These are phyloP conservation scores for Phytophthora chlamydospora DNA, from an alignment of 352 stramenopile species.

Conservation along the genomic window DNA sequence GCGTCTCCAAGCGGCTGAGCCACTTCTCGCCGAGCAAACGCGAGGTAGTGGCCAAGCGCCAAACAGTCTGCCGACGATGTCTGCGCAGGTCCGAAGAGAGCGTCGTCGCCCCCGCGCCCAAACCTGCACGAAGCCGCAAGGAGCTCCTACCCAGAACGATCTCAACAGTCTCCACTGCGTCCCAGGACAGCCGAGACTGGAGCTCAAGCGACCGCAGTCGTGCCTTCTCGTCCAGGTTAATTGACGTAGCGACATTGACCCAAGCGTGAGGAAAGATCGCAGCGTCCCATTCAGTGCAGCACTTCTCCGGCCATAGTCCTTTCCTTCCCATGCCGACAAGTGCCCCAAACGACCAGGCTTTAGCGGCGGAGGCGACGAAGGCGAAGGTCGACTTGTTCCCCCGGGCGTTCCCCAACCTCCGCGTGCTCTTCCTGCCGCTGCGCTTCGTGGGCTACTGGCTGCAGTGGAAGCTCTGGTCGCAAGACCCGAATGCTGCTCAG, in stretches of 20 bases:
- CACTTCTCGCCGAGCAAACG: constrained; percentile 20
- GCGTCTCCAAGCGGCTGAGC: constrained; percentile 14
- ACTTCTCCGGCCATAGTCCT: too few relatives aligned
- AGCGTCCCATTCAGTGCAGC: too few relatives aligned
- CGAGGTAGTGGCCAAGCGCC: constrained; percentile 19
- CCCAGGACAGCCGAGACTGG: constrained; percentile 12
- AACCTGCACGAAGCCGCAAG: constrained; percentile 6
- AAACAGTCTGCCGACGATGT: constrained; percentile 33
- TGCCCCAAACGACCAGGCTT: not conserved
- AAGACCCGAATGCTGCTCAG: constrained; percentile 11
- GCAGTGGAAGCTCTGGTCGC: constrained; percentile 18
- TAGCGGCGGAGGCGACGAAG: not conserved
- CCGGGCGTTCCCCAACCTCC: constrained; percentile 23
- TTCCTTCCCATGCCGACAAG: not conserved
- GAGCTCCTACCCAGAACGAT: not conserved
- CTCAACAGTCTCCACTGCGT: constrained; percentile 19
- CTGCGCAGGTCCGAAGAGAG: constrained; percentile 24
- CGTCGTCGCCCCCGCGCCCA: constrained; percentile 1
- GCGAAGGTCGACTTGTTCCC: constrained; percentile 19
- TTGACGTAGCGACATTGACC: constrained; percentile 1
- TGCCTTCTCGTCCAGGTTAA: constrained; percentile 7
- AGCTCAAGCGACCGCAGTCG: constrained; percentile 10
- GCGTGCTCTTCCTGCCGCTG: constrained; percentile 27
- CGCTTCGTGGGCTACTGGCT: constrained; percentile 35
- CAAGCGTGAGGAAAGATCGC: not conserved